Conservation (phyloP, 2,329 filamentous ascomycete species). For the Neofusicoccum laricinum region DNA sequence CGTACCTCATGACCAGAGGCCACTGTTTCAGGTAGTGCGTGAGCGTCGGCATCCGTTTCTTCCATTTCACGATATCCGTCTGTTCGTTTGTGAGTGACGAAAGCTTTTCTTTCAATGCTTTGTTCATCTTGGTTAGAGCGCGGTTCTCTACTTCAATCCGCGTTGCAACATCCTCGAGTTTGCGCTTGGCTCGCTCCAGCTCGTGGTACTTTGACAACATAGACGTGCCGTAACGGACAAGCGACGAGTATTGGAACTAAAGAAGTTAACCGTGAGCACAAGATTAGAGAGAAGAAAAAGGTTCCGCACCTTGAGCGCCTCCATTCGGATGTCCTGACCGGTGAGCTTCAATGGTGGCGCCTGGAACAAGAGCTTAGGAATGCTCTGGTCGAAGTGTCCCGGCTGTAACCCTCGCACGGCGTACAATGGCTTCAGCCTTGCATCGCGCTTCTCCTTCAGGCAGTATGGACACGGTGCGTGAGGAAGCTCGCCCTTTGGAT, state of each 20-base stretch:
- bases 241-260: constrained; percentile 48
- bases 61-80: constrained; percentile 29
- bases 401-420: constrained; percentile 43
- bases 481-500: constrained; percentile 40
- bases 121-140: constrained; percentile 16
- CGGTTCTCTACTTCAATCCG: background rate
- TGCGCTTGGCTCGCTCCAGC: background rate
- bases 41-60: constrained; percentile 30
- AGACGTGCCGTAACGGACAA: constrained; percentile 32
- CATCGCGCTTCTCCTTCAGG: constrained; percentile 33
- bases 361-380: constrained; percentile 43
- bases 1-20: constrained; percentile 29
- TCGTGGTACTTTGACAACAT: background rate
- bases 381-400: constrained; percentile 42
- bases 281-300: background rate
- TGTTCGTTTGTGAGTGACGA: constrained; percentile 24
- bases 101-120: constrained; percentile 24
- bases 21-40: constrained; percentile 36
- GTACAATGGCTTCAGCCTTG: constrained; percentile 38
- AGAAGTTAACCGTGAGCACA: background rate
- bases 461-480: constrained; percentile 47
- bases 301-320: constrained; percentile 40
- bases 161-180: background rate
- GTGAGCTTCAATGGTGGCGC: constrained; percentile 45
- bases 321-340: constrained; percentile 33